Base-by-base conservation (phyloP, 2,329 filamentous ascomycete genomes). In the Niveomyces coronatus region DNA sequence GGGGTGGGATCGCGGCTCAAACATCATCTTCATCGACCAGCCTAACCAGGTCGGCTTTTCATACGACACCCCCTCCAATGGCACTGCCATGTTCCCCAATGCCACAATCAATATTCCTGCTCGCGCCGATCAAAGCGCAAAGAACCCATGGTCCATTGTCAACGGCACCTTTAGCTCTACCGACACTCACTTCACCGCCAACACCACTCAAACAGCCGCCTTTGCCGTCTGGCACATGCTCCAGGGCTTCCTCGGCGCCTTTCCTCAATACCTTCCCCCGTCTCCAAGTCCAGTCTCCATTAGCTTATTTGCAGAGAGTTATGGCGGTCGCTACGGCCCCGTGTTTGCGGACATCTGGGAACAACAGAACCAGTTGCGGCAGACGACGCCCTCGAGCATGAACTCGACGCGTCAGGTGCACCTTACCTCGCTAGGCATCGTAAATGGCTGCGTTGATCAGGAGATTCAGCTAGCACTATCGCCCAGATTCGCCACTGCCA, bases 1-100 rank as follows among this genome's bases (percentile, higher is more conserved):
- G 71, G 74, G 76, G 13, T 83, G 77, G 78, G 77, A 83, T 53
- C 64, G 63, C 19, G 60, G 58, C 35, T 66, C 64, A 41, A 69
- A 69, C 42, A 66, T 69, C 62, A 60, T 78, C 33, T 78, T 71
- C 52, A 69, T 78, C 41, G 69, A 73, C 50, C 69, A 86, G 71
- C 79, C 79, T 17, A 78, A 79, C 44, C 78, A 85, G 57, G 74
- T 85, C 34, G 74, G 76, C 18, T 78, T 82, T 46, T 82, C 78
- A 2, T 78, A 74, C 51, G 83, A 86, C 50, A 67, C 65, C 18
- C 62, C 69, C 7, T 74, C 70, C 8, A 79, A 85, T 48, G 70
- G 71, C 13, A 78, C 77, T 6, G 51, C 76, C 16, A 58, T 74
- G 43, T 56, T 75, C 27, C 45, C 65, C 23, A 61, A 58, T 3